These are phyloP conservation scores for Chlamydomonas eustigma DNA, from an alignment of 139 green algal species.

Conservation along the genomic window DNA sequence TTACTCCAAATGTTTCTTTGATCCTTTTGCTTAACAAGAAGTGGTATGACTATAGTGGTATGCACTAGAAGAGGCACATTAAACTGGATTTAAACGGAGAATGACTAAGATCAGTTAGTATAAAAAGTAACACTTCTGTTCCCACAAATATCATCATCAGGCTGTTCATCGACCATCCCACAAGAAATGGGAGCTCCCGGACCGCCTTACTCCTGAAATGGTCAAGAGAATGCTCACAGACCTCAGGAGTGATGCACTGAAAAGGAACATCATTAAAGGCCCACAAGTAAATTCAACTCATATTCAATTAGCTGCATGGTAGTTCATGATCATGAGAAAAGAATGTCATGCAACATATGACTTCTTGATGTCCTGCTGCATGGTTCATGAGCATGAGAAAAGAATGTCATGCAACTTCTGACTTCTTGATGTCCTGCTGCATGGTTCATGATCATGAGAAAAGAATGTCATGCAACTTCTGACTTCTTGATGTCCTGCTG, in stretches of 20 bases:
- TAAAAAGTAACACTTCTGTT: too few relatives aligned
- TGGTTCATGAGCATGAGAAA: background rate
- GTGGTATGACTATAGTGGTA: background rate
- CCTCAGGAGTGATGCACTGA: background rate
- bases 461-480: too few relatives aligned
- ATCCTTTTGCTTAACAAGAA: background rate
- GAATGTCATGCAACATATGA: too few relatives aligned
- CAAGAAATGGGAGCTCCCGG: conserved; percentile 29
- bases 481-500: too few relatives aligned
- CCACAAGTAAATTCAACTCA: background rate
- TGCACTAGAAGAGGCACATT: too few relatives aligned
- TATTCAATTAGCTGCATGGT: background rate
- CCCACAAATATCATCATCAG: too few relatives aligned
- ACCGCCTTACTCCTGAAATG: conserved; percentile 36
- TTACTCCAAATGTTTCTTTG: background rate
- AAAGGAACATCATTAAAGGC: conserved; percentile 5
- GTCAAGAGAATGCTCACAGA: conserved; percentile 27
- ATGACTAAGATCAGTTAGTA: too few relatives aligned
- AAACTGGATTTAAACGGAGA: too few relatives aligned
- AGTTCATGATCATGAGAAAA: background rate
- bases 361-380: background rate
- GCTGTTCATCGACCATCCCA: too few relatives aligned
- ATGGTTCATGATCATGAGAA: too few relatives aligned
- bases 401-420: background rate
- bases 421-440: background rate